Base-by-base conservation (phyloP, 768 basidiomycete genomes). In the Termitomyces sp. region DNA sequence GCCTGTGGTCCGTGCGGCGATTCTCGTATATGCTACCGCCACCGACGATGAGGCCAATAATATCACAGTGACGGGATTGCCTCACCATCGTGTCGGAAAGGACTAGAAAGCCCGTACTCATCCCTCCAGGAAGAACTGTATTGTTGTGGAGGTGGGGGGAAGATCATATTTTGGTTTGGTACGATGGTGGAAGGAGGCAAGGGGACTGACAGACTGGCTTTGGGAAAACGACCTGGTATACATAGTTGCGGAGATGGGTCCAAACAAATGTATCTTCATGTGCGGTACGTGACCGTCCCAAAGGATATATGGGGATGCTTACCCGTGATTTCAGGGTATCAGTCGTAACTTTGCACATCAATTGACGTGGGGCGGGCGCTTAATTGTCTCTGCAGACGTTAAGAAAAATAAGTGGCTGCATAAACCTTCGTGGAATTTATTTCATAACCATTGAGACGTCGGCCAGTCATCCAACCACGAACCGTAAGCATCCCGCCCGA, bases 191-290 rank as follows among this genome's bases (percentile, higher is more conserved):
- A 10, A 39, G 43, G 33, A 39, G 10, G 20, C 13, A 45, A 45
- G 35, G 18, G 33, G 54, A 49, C 40, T 29, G 23, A n/a, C 31
- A 27, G 29, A 13, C 20, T 49, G 20, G 25, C 22, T 41, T 49
- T 43, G 25, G 20, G 35, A 11, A 11, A 18, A 1, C 22, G 45
- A 29, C 16, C 7, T 36, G 15, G 43, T 49, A 40, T 43, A 49
- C 25, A 42, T 27, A 23, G 7, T 25, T 11, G 16, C 32, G 31
- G 9, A 33, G 18, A 25, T 1, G 22, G 31, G 33, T 7, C 29
- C 31, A 42, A 49, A 49, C 40, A 48, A 48, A 53, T 52, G 36
- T 32, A 40, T 31, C 36, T n/a, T n/a, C n/a, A n/a, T n/a, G n/a
- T n/a, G 18, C 31, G 20, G 41, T 22, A 42, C 52, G 43, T 42